Conservation (phyloP, 1,284 basidiomycete species). For the Sanghuangporus weigelae region DNA sequence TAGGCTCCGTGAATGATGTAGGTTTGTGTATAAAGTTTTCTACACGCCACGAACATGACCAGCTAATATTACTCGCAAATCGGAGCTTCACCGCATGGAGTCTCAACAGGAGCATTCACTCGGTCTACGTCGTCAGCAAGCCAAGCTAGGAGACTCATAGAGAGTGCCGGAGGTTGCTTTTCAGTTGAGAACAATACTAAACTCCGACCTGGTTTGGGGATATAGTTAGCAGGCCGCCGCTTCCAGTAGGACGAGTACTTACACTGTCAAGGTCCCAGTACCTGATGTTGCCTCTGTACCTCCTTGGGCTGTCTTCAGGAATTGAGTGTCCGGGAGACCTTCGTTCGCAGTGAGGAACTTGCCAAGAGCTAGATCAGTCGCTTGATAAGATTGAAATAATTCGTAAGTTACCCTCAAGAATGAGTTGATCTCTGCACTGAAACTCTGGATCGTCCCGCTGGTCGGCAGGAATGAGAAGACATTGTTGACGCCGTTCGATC, state of each 20-base stretch:
- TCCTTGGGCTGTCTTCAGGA: conserved; percentile 36
- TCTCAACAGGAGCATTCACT: no score
- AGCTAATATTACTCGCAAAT: no score
- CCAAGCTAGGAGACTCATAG: no score
- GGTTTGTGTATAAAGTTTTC: no score
- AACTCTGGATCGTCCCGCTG: conserved; percentile 34
- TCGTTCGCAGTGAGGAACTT: conserved; percentile 9
- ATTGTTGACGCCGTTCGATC: conserved; percentile 53
- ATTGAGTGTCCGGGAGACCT: conserved; percentile 6
- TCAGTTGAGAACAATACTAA: not conserved
- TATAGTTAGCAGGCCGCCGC: not conserved
- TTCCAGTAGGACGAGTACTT: conserved; percentile 14
- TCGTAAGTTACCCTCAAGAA: conserved; percentile 45
- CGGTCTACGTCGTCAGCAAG: no score
- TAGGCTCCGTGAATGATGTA: no score
- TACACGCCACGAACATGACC: no score
- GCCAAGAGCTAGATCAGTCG: not conserved
- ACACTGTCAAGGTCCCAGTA: conserved; percentile 49
- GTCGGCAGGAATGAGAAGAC: conserved; percentile 61
- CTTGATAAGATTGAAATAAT: not conserved
- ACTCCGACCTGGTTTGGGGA: not conserved
- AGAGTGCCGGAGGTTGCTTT: no score
- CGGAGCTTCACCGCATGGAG: no score
- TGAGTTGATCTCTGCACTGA: conserved; percentile 47
- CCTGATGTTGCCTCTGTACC: conserved; percentile 54